Conservation (phyloP, 106 monocot genomes). For the Phalaenopsis equestris region DNA sequence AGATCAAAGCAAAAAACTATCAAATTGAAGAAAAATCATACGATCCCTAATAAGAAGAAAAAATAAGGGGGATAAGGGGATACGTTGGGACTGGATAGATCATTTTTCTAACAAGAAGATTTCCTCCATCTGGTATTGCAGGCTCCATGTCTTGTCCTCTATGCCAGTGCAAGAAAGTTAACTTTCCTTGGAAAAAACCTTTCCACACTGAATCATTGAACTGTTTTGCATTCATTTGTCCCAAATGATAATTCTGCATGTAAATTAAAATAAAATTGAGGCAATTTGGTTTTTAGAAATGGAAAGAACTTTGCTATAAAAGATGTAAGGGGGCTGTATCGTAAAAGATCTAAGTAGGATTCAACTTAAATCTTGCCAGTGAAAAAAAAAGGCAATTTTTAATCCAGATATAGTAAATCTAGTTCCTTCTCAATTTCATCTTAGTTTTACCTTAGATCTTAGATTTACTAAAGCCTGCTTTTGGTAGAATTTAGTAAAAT, state of each 20-base stretch:
- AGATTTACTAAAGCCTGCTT: too few relatives aligned
- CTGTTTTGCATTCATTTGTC: constrained; percentile 66
- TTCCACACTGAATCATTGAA: constrained; percentile 72
- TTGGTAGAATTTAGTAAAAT: too few relatives aligned
- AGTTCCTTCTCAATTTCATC: too few relatives aligned
- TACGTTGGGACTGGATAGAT: constrained; percentile 66
- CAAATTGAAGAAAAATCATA: not conserved
- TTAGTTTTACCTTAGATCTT: too few relatives aligned
- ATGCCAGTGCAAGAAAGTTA: constrained; percentile 77
- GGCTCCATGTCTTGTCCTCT: constrained; percentile 86
- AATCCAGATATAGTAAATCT: too few relatives aligned
- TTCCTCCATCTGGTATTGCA: constrained; percentile 41
- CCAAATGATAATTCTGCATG: constrained; percentile 67
- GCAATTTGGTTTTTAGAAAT: not conserved
- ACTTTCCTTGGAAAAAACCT: constrained; percentile 76
- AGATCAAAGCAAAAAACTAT: not conserved
- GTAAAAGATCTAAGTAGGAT: too few relatives aligned
- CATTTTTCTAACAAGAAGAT: constrained; percentile 86
- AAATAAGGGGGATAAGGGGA: not conserved
- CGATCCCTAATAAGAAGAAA: not conserved
- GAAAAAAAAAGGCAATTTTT: too few relatives aligned
- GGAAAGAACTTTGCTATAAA: not conserved
- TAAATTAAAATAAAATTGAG: constrained; percentile 3
- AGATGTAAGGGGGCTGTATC: not conserved
- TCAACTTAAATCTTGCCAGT: too few relatives aligned